Percentiles rank a stretch among this genome's conserved stretches.
Conservation (phyloP, 2,329 filamentous ascomycete genomes). For the Stachybotrys echinatus region DNA sequence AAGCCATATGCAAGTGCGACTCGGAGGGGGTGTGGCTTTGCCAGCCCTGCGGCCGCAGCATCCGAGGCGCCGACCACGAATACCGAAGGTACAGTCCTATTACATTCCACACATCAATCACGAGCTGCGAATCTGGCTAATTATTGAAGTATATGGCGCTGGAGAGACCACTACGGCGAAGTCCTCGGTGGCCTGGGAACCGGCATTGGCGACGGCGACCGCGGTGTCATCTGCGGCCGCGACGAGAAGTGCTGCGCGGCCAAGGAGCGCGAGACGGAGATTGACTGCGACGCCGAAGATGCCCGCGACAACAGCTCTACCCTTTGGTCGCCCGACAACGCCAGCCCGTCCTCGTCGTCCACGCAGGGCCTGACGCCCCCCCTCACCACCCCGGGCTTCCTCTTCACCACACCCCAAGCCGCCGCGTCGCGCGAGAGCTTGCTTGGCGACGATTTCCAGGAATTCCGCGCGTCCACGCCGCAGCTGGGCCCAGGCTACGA, state of each 20-base stretch:
- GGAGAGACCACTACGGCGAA: conserved; percentile 80
- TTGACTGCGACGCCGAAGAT: conserved; percentile 79
- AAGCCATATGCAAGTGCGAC: conserved; percentile 47
- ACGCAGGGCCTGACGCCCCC: conserved; percentile 8
- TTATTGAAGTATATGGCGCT: conserved; percentile 69
- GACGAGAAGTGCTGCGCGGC: conserved; percentile 70
- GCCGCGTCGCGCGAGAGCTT: conserved; percentile 22
- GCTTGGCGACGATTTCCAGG: not conserved
- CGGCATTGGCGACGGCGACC: conserved; percentile 81
- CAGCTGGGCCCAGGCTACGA: conserved; percentile 68
- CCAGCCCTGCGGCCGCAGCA: conserved; percentile 70
- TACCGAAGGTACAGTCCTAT: conserved; percentile 45
- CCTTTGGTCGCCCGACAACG: conserved; percentile 12
- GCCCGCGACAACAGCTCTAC: conserved; percentile 39
- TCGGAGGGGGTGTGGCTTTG: conserved; percentile 73
- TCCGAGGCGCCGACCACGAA: conserved; percentile 54
- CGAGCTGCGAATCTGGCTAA: not conserved
- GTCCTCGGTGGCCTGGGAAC: conserved; percentile 76
- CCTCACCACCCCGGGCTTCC: not conserved
- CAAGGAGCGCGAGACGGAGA: conserved; percentile 73
- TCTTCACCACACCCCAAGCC: conserved; percentile 2
- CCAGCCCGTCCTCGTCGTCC: conserved; percentile 9
- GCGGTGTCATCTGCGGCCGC: conserved; percentile 85
- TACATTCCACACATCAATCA: conserved; percentile 3
- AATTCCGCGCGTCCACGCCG: conserved; percentile 39